Percentiles rank a stretch among this genome's conserved stretches.
phyloP scores from a whole-genome alignment of 1,139 yeast species.

The Zygoascus meyerae region DNA sequence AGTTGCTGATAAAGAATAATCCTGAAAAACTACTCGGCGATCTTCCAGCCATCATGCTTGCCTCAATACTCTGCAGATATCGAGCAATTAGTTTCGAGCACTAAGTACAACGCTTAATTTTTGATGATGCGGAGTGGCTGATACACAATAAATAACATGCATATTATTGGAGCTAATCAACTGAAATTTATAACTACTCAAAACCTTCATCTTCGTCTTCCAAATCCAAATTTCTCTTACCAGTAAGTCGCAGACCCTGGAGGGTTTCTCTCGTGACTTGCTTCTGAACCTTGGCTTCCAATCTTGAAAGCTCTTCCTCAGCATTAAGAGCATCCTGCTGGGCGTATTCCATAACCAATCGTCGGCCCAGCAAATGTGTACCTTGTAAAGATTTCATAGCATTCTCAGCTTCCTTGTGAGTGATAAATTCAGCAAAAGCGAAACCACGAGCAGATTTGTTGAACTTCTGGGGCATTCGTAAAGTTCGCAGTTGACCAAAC shows the following conservation, averaged over 20 bases:
- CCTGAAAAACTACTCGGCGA: neutral
- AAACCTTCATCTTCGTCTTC: conserved; percentile 41
- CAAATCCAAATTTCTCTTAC: conserved; percentile 68
- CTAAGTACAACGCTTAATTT: too few species aligned
- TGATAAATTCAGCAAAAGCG: conserved; percentile 89
- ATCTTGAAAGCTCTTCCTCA: conserved; percentile 82
- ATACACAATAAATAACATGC: too few species aligned
- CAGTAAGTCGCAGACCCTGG: conserved; percentile 59
- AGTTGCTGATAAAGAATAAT: neutral
- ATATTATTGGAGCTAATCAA: too few species aligned
- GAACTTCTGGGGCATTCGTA: conserved; percentile 93
- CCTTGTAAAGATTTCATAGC: conserved; percentile 96
- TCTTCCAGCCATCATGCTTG: too few species aligned
- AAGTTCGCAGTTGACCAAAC: conserved; percentile 90
- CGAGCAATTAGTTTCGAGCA: too few species aligned
- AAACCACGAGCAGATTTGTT: conserved; percentile 95
- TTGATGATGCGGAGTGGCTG: too few species aligned
- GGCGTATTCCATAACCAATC: conserved; percentile 93
- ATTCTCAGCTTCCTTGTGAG: conserved; percentile 86
- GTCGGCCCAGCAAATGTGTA: conserved; percentile 93
- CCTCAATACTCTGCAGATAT: too few species aligned
- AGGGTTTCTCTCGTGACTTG: conserved; percentile 73
- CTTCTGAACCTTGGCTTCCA: conserved; percentile 78
- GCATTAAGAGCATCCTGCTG: conserved; percentile 75
- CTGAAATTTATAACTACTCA: neutral